Evolutionary conservation across 2,329 filamentous ascomycete species (phyloP), one percentile per base, ranked within the genome.

Genomic region (Fusarium pininemorale): DNA sequence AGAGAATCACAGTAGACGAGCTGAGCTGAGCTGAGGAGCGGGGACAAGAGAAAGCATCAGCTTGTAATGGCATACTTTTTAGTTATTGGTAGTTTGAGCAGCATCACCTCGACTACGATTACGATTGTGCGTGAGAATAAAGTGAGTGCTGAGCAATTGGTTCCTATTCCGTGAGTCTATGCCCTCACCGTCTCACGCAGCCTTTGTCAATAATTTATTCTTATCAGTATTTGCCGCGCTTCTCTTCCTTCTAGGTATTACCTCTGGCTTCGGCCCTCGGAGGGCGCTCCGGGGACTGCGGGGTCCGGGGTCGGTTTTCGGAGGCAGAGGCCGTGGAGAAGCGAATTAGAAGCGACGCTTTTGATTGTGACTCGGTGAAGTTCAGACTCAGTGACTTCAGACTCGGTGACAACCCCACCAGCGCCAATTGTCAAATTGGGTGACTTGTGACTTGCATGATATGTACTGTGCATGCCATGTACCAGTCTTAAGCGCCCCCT

Each of bases 41-140:
- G 69, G 61, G 62, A 72, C 67, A 70, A 75, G 75, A 72, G 66
- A 69, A 71, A 73, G 74, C 72, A 79, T 79, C 73, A 76, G 68
- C 75, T 80, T 75, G 61, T 78, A 78, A 80, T 79, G 75, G 78
- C 76, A 80, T 80, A 75, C 68, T 74, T 80, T 72, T 72, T 76
- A 74, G 71, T 76, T 73, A 70, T 73, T 48, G 64, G 65, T 74
- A 73, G 57, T 74, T 55, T 58, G 66, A 72, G 71, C 64, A 69
- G 58, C 37, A 61, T 51, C 56, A 48, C 64, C 63, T 70, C 45
- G 38, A 71, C 69, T 72, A 72, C 69, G 67, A 65, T 74, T 74
- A 71, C 69, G 67, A 65, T 74, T 55, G 63, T 59, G 69, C 61
- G 70, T 63, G 60, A 74, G 71, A 74, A 72, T 69, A 63, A 61